Evolutionary conservation across 768 basidiomycete species (phyloP), one percentile per base, ranked within the genome.

Genomic region (Termitomyces sp.): DNA sequence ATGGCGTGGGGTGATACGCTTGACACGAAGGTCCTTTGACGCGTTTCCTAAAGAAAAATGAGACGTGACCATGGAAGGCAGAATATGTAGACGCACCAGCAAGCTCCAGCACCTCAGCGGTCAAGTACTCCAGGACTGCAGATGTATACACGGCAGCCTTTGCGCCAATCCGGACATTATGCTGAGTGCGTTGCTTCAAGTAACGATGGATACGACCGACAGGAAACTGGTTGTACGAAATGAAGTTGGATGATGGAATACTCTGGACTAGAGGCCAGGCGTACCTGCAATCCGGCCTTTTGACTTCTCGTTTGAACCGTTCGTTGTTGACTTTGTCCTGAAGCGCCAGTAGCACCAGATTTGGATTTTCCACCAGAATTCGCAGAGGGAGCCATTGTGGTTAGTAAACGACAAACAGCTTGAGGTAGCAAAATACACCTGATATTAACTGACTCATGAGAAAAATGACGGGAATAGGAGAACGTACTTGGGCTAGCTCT

Each of bases 191-290:
- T 69, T 88, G 88, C 72, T 97, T 95, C 64, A 97, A 76, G 75
- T 92, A 96, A 78, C 95, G 85, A 71, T 98, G 95, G 58, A 97
- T 95, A 92, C 95, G 95, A 53, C 95, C 94, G 47, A 97, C 95
- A 39, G 95, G 94, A 73, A 97, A 97, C 93, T 95, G 12, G 6
- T 24, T 13, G 66, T 2, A 37, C 39, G n/a, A 7, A 58, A 42
- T n/a, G 16, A 52, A 58, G 22, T 51, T 4, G 18, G 44, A 24
- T 27, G 49, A 27, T 8, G 30, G 9, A 11, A 30, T 6, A 24
- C 52, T 20, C 44, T 31, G 45, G 2, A 27, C 27, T 2, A 47
- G 7, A 15, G 18, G 41, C 33, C 9, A 55, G 44, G 63, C 75
- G 54, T 54, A 92, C 93, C 82, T 95, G 92, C 4, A 97, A 77